phyloP scores from a whole-genome alignment of 1,284 basidiomycete genomes.

The Lentinus polychrous region DNA sequence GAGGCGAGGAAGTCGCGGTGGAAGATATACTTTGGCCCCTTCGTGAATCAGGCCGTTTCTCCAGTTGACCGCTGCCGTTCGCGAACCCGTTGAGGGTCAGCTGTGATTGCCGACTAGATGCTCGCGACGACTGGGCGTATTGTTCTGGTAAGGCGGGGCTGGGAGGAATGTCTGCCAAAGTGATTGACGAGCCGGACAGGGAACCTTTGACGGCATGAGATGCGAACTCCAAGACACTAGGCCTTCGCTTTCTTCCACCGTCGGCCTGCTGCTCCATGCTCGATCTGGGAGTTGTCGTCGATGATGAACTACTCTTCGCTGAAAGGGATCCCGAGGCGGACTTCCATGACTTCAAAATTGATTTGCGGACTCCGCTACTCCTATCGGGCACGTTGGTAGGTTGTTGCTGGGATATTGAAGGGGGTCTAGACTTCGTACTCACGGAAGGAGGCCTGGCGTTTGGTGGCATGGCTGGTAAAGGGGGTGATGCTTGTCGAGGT shows the following conservation, averaged over 20 bases:
- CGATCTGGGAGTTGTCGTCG: constrained; percentile 23
- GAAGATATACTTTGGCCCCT: constrained; percentile 18
- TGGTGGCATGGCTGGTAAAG: constrained; percentile 10
- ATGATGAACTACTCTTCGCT: constrained; percentile 10
- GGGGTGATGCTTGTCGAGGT: constrained; percentile 15
- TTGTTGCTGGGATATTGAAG: constrained; percentile 9
- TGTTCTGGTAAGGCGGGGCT: constrained; percentile 37
- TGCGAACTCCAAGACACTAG: constrained; percentile 32
- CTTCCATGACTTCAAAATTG: constrained; percentile 61
- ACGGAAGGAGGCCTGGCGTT: constrained; percentile 10
- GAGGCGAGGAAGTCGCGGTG: constrained; percentile 20
- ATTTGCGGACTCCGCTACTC: constrained; percentile 44
- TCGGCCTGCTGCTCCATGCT: constrained; percentile 23
- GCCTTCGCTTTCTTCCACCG: constrained; percentile 27
- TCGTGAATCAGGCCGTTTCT: constrained; percentile 15
- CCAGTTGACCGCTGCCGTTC: constrained; percentile 1
- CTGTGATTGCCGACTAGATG: constrained; percentile 30
- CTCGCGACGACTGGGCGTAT: constrained; percentile 22
- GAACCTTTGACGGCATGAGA: constrained; percentile 23
- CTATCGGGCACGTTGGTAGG: constrained; percentile 20
- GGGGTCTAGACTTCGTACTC: constrained; percentile 10
- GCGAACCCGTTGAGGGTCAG: constrained; percentile 8
- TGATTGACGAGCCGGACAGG: constrained; percentile 18
- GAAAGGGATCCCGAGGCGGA: constrained; percentile 29
- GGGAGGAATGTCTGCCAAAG: constrained; percentile 30